Base-by-base conservation (phyloP, 805 yeast species). In the Kluyveromyces wickerhamii region DNA sequence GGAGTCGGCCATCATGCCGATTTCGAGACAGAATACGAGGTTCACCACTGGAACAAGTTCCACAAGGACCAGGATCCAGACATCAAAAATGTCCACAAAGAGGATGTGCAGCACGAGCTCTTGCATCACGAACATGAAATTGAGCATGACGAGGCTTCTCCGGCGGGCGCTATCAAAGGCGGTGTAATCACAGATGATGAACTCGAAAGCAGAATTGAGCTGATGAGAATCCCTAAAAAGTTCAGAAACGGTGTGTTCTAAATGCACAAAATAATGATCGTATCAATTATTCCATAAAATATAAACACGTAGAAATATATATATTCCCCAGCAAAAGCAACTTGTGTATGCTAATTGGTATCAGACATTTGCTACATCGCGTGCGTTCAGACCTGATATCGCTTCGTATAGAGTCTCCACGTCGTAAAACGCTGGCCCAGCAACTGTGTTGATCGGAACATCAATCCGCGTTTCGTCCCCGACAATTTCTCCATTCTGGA, bases 1-100 rank as follows among this genome's bases (percentile, higher is more conserved):
- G 97, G 96, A 20, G 88, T 85, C 6, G 95, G 95, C 18, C 96
- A 88, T 52, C 96, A 88, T 61, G 79, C 87, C 22, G 95, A 85
- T 61, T 89, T 87, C 52, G 97, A 88, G 59, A 71, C 75, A 46
- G 96, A 88, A 55, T 89, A 88, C 54, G 96, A 89, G 56, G 78
- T 84, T 38, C 96, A 88, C 57, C 97, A 88, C 57, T 89, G 96
- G 96, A 72, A 78, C 40, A 66, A 86, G 60, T 79, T 69, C 52
- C 92, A 83, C 53, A 68, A 72, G 37, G 75, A 83, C 44, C 60
- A 67, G 37, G 96, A 87, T 55, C 96, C 96, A 2, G 87, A 84
- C 35, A 86, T 87, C 18, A 67, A 70, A 47, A 62, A 73, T 16
- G 80, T 83, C 34, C 96, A 87, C 54, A 80, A 79, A 43, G 96